phyloP scores from a whole-genome alignment of 345 rosid species.

The Physaria fendleri region DNA sequence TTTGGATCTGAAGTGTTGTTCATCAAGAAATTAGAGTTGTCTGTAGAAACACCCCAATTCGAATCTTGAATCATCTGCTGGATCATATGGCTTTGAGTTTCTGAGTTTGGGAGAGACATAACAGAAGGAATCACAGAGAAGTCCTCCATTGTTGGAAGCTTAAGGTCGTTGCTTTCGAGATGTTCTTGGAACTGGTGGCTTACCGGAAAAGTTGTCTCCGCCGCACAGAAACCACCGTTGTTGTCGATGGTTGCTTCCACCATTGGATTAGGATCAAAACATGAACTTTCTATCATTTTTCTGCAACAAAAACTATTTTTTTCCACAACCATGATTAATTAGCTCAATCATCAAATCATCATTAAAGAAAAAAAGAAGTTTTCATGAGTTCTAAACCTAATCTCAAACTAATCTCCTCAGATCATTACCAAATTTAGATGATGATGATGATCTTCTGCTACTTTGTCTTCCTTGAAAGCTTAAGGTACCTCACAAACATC shows the following conservation, averaged over 20 bases:
- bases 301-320: conserved; percentile 11
- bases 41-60: conserved; percentile 25
- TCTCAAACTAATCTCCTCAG: conserved; percentile 15
- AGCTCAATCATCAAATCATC: too few relatives aligned
- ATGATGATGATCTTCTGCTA: conserved; percentile 8
- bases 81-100: conserved; percentile 29
- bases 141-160: conserved; percentile 31
- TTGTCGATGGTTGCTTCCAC: conserved; percentile 25
- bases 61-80: conserved; percentile 31
- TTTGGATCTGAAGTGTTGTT: conserved; percentile 28
- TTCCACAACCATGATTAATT: too few relatives aligned
- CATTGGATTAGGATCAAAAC: conserved; percentile 39
- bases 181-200: conserved; percentile 14
- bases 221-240: conserved; percentile 3
- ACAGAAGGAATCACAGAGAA: conserved; percentile 27
- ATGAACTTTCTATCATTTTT: conserved; percentile 31
- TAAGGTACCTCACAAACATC: neutral
- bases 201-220: conserved; percentile 6
- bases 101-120: conserved; percentile 17
- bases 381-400: too few relatives aligned
- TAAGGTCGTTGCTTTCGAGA: conserved; percentile 27
- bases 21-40: conserved; percentile 29
- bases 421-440: conserved; percentile 10
- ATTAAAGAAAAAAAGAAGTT: too few relatives aligned
- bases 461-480: neutral